These are phyloP conservation scores for Tulasnella sp. DNA, from an alignment of 768 basidiomycete species.

Conservation along the genomic window DNA sequence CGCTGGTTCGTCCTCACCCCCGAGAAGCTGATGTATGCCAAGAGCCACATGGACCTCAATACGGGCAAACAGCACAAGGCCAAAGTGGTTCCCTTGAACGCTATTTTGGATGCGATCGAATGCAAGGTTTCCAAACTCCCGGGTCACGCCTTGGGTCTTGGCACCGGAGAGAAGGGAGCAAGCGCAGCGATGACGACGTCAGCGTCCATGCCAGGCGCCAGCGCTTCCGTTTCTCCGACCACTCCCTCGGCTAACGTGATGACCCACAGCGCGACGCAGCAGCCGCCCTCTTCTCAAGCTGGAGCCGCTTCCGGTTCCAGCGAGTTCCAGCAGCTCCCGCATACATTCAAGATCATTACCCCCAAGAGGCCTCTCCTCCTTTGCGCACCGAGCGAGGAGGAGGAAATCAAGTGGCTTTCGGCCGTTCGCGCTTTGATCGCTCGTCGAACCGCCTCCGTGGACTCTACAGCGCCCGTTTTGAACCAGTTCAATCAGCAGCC, in stretches of 20 bases:
- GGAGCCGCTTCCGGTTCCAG: not conserved
- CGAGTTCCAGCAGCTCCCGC: constrained; percentile 21
- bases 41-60: constrained; percentile 88
- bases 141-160: not conserved
- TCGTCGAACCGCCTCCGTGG: constrained; percentile 41
- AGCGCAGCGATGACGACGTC: not conserved
- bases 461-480: not conserved
- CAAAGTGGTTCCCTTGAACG: constrained; percentile 74
- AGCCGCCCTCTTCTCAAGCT: not conserved
- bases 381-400: constrained; percentile 94
- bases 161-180: not conserved
- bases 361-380: constrained; percentile 84
- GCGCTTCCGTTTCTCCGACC: not conserved
- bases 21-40: constrained; percentile 81
- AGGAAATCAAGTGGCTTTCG: constrained; percentile 97
- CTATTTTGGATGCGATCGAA: constrained; percentile 90
- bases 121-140: constrained; percentile 37
- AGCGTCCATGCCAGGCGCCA: constrained; percentile 12
- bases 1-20: constrained; percentile 94
- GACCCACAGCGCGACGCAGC: not conserved
- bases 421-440: constrained; percentile 89
- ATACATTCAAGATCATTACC: constrained; percentile 93
- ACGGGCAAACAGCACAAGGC: constrained; percentile 48
- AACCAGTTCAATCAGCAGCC: not conserved
- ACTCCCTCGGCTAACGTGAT: not conserved